Percentiles rank a stretch among this genome's conserved stretches.
phyloP scores from a whole-genome alignment of 148 eudicot genomes.

The Pouteria glomerata region DNA sequence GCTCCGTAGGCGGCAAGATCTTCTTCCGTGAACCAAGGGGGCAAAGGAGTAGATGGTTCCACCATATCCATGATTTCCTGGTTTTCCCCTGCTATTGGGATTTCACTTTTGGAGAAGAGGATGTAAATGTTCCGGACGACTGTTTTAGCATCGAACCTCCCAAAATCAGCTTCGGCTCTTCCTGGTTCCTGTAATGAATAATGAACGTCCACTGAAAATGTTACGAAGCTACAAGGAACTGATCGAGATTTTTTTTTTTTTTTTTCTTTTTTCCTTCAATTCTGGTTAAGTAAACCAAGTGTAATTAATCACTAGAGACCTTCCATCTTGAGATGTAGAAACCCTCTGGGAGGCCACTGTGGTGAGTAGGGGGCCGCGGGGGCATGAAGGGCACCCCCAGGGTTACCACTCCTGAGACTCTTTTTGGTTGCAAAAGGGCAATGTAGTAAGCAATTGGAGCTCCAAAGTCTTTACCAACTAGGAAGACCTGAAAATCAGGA shows the following conservation, averaged over 20 bases:
- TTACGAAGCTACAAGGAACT: neutral
- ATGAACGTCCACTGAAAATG: neutral
- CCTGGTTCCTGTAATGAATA: constrained; percentile 37
- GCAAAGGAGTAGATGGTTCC: constrained; percentile 27
- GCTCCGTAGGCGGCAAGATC: constrained; percentile 33
- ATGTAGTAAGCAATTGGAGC: constrained; percentile 16
- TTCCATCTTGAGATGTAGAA: constrained; percentile 34
- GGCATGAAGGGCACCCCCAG: constrained; percentile 32
- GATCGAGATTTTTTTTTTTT: neutral
- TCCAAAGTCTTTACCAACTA: constrained; percentile 43
- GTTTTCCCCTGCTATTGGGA: constrained; percentile 28
- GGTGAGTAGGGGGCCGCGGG: constrained; percentile 13
- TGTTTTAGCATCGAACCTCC: constrained; percentile 30
- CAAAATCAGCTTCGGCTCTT: constrained; percentile 38
- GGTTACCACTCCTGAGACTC: constrained; percentile 27
- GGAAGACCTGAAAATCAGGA: constrained; percentile 25
- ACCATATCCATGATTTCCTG: constrained; percentile 43
- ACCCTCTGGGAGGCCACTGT: constrained; percentile 30
- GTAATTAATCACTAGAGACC: constrained; percentile 9
- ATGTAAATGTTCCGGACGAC: constrained; percentile 35
- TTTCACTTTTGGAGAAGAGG: constrained; percentile 33
- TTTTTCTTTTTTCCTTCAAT: no score
- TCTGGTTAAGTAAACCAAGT: neutral
- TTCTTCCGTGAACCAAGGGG: constrained; percentile 36
- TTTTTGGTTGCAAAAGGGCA: constrained; percentile 20